Evolutionary conservation across 129 eudicot species (phyloP).

Genomic region (Tagetes patula): DNA sequence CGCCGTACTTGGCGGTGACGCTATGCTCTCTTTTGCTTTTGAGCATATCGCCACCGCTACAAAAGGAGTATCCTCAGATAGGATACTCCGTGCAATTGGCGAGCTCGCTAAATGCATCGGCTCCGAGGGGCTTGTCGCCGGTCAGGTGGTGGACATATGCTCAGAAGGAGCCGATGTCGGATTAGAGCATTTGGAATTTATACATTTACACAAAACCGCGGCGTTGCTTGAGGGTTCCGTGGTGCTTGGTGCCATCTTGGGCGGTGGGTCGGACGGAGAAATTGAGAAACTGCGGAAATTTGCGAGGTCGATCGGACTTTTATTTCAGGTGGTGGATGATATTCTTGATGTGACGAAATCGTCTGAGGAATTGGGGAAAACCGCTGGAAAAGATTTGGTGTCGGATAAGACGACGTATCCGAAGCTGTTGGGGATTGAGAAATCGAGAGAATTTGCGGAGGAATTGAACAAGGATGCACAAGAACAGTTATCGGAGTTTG

Average conservation of each 20-base stretch:
- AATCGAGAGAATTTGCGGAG: conserved; percentile 57
- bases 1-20: conserved; percentile 53
- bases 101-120: conserved; percentile 60
- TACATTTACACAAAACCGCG: conserved; percentile 63
- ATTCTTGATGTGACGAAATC: conserved; percentile 56
- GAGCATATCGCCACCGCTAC: conserved; percentile 46
- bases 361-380: conserved; percentile 51
- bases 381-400: conserved; percentile 56
- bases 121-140: conserved; percentile 59
- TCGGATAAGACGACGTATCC: conserved; percentile 55
- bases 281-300: conserved; percentile 46
- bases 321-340: conserved; percentile 65
- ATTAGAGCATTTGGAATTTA: conserved; percentile 44
- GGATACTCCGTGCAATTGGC: conserved; percentile 34
- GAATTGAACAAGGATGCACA: conserved; percentile 53
- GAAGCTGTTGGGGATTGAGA: conserved; percentile 57
- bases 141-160: conserved; percentile 55
- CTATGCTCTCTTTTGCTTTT: conserved; percentile 47
- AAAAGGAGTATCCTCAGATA: conserved; percentile 22
- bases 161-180: conserved; percentile 49
- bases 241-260: conserved; percentile 55
- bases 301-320: conserved; percentile 54
- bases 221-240: conserved; percentile 58
- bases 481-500: conserved; percentile 54
- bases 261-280: conserved; percentile 53